phyloP scores from a whole-genome alignment of 148 eudicot species.

The Persicaria maculosa region DNA sequence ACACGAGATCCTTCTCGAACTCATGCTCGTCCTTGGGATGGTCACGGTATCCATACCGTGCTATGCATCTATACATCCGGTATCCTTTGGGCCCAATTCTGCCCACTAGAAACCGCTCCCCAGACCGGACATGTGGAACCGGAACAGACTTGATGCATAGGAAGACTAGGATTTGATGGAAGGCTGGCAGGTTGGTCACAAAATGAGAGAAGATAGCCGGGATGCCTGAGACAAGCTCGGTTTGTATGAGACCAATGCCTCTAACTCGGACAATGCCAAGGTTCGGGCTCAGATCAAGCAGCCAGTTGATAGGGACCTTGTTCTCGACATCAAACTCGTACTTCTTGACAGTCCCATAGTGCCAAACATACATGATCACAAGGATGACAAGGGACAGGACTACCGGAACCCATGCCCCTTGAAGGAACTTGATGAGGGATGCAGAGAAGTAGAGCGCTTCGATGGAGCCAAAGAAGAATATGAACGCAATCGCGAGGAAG shows the following conservation, averaged over 20 bases:
- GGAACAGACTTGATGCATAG: constrained; percentile 76
- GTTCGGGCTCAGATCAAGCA: constrained; percentile 69
- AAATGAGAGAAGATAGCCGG: constrained; percentile 95
- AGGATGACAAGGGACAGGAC: constrained; percentile 75
- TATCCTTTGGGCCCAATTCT: constrained; percentile 75
- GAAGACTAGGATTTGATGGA: constrained; percentile 81
- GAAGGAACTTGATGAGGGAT: constrained; percentile 81
- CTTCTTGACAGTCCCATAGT: constrained; percentile 74
- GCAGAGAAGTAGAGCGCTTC: constrained; percentile 96
- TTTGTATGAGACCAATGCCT: constrained; percentile 83
- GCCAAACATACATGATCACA: constrained; percentile 73
- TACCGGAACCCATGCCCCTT: constrained; percentile 93
- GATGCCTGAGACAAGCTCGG: constrained; percentile 92
- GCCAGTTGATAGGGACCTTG: constrained; percentile 92
- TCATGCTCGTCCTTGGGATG: constrained; percentile 71
- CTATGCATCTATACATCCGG: constrained; percentile 74
- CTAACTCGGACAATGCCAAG: constrained; percentile 80
- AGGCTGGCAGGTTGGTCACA: constrained; percentile 89
- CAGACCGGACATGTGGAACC: constrained; percentile 76
- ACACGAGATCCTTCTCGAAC: constrained; percentile 82
- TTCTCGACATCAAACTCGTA: constrained; percentile 88
- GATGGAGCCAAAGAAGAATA: constrained; percentile 77
- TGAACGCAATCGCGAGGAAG: constrained; percentile 54
- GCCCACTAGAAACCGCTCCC: constrained; percentile 78
- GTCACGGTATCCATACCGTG: constrained; percentile 85